Conservation (phyloP, 192 early-diverging fungal species). For the Phycomyces blakesleeanus region DNA sequence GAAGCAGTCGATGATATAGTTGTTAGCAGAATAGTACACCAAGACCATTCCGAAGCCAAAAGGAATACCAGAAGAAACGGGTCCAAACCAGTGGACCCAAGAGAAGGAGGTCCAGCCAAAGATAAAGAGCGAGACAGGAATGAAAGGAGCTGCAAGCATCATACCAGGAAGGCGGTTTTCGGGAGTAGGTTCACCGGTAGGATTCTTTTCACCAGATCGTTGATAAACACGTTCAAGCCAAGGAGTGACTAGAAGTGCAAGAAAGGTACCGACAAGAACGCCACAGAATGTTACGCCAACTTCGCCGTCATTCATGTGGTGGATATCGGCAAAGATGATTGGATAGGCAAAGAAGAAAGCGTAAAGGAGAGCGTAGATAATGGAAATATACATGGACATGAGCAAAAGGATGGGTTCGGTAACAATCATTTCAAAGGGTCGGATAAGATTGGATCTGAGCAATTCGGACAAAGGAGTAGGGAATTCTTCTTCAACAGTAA, state of each 20-base stretch:
- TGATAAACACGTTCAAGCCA: constrained; percentile 19
- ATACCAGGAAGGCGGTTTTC: constrained; percentile 30
- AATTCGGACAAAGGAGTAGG: constrained; percentile 15
- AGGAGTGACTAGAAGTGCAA: constrained; percentile 25
- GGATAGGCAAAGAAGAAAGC: constrained; percentile 34
- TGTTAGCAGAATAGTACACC: constrained; percentile 24
- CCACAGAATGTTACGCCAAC: constrained; percentile 29
- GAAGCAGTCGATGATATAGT: constrained; percentile 32
- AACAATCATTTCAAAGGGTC: constrained; percentile 25
- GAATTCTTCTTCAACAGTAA: constrained; percentile 31
- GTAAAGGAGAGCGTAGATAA: constrained; percentile 28
- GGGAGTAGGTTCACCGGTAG: constrained; percentile 2
- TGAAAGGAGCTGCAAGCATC: constrained; percentile 25
- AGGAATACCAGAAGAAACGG: constrained; percentile 20
- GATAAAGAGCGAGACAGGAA: constrained; percentile 31
- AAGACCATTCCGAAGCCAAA: constrained; percentile 32
- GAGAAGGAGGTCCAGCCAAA: constrained; percentile 33
- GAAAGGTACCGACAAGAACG: constrained; percentile 18
- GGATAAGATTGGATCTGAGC: constrained; percentile 16
- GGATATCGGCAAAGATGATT: constrained; percentile 21
- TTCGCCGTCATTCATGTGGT: constrained; percentile 31
- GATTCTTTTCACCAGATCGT: not conserved
- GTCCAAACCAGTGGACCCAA: constrained; percentile 28
- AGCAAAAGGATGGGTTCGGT: constrained; percentile 29
- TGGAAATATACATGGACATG: constrained; percentile 28